A percentile compares a stretch with the other conserved stretches of the same genome.
Conservation (phyloP, 441 rosid species). For the Macaranga tanarius region DNA sequence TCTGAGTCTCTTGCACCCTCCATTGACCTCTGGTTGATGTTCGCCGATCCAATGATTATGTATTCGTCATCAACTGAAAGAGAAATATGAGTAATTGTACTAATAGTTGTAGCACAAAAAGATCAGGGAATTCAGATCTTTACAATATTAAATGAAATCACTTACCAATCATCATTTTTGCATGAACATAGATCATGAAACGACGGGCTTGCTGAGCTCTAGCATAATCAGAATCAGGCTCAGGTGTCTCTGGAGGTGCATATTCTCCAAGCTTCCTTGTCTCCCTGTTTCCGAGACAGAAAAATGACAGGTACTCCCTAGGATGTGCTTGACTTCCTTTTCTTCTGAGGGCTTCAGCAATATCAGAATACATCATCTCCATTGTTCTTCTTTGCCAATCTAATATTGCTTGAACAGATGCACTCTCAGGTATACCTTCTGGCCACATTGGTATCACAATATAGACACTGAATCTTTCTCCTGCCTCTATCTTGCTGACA, state of each 20-base stretch:
- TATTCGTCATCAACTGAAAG: constrained; percentile 90
- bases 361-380: constrained; percentile 93
- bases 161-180: constrained; percentile 95
- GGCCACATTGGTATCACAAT: constrained; percentile 99
- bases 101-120: no score
- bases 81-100: background rate
- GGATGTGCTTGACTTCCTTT: constrained; percentile 65
- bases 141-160: background rate
- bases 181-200: constrained; percentile 94
- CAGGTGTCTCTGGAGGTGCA: constrained; percentile 69
- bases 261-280: constrained; percentile 73
- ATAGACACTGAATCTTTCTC: constrained; percentile 78
- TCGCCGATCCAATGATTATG: constrained; percentile 87
- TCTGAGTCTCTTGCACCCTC: constrained; percentile 95
- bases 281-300: constrained; percentile 93
- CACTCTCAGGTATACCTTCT: constrained; percentile 92
- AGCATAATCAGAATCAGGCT: constrained; percentile 58
- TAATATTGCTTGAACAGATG: constrained; percentile 84
- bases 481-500: constrained; percentile 76
- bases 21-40: constrained; percentile 97
- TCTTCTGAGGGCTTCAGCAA: constrained; percentile 56
- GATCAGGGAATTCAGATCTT: background rate
- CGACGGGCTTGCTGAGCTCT: constrained; percentile 89
- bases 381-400: constrained; percentile 93
- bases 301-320: constrained; percentile 75